A percentile compares a stretch with the other conserved stretches of the same genome.
These are phyloP conservation scores for Neurospora sp. DNA, from an alignment of 495 filamentous ascomycete genomes.

Conservation along the genomic window DNA sequence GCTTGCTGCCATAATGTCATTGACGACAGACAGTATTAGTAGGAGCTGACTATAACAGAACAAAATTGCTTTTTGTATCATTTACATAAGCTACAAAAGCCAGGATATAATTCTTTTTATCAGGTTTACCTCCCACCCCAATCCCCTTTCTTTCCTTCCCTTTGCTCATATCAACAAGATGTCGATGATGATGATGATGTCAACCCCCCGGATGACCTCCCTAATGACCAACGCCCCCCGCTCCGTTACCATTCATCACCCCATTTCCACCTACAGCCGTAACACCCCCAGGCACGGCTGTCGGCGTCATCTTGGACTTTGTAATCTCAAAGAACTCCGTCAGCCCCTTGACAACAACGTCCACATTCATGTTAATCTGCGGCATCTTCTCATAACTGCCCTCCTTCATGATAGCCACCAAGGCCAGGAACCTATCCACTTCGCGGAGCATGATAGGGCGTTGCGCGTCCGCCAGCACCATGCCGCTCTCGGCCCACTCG, in stretches of 20 bases:
- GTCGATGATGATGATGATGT: not conserved
- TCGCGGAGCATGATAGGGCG: slow-evolving; percentile 76
- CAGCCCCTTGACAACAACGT: slow-evolving; percentile 43
- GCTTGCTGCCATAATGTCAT: not conserved
- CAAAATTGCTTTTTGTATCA: not conserved
- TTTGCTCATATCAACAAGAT: not conserved
- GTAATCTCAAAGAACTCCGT: slow-evolving; percentile 49
- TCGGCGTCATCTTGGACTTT: slow-evolving; percentile 28
- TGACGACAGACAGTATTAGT: not conserved
- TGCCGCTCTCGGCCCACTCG: slow-evolving; percentile 66
- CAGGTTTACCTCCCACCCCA: not conserved
- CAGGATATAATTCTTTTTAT: not conserved
- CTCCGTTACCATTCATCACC: not conserved
- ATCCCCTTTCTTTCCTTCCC: not conserved
- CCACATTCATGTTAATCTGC: slow-evolving; percentile 47
- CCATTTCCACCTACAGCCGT: not conserved
- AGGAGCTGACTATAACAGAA: not conserved
- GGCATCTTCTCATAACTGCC: slow-evolving; percentile 50
- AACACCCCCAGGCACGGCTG: not conserved
- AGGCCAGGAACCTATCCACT: slow-evolving; percentile 77
- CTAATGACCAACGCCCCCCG: not conserved
- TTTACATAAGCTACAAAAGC: not conserved
- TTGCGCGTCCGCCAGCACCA: slow-evolving; percentile 68
- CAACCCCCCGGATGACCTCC: not conserved
- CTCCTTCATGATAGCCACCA: slow-evolving; percentile 69